Conservation (phyloP, 768 basidiomycete genomes). For the Chlorophyllum brunneum region DNA sequence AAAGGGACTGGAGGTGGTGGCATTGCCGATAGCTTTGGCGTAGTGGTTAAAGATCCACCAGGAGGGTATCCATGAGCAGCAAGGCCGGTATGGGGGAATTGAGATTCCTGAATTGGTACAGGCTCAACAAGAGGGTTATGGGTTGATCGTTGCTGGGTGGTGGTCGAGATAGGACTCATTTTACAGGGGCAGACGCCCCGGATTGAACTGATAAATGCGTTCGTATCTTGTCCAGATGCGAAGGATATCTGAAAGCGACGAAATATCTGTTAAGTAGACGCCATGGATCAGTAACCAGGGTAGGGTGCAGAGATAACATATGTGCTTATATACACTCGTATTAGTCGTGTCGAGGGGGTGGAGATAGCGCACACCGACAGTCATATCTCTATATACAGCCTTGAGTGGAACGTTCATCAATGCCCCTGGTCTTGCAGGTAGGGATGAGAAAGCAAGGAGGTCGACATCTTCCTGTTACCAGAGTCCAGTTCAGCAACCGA, state of each 20-base stretch:
- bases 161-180: slow-evolving; percentile 35
- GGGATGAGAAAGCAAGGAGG: slow-evolving; percentile 60
- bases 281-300: not conserved
- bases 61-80: not conserved
- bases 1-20: slow-evolving; percentile 3
- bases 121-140: not conserved
- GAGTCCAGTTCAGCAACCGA: not conserved
- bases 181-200: slow-evolving; percentile 74
- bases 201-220: slow-evolving; percentile 59
- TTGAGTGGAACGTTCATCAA: slow-evolving; percentile 58
- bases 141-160: not conserved
- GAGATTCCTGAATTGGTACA: not conserved
- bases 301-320: not conserved
- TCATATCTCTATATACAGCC: slow-evolving; percentile 70
- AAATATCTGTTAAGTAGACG: slow-evolving; percentile 47
- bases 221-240: slow-evolving; percentile 39
- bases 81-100: not conserved
- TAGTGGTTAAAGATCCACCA: too few species aligned
- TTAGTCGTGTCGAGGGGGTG: slow-evolving; percentile 36
- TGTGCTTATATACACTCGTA: slow-evolving; percentile 5
- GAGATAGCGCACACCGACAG: slow-evolving; percentile 75
- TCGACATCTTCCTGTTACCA: slow-evolving; percentile 72
- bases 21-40: not conserved
- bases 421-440: slow-evolving; percentile 25
- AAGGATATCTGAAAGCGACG: slow-evolving; percentile 79